A percentile compares a stretch with the other conserved stretches of the same genome.
These are phyloP conservation scores for Fusarium fujikuroi DNA, from an alignment of 2,329 filamentous ascomycete genomes.

Conservation along the genomic window DNA sequence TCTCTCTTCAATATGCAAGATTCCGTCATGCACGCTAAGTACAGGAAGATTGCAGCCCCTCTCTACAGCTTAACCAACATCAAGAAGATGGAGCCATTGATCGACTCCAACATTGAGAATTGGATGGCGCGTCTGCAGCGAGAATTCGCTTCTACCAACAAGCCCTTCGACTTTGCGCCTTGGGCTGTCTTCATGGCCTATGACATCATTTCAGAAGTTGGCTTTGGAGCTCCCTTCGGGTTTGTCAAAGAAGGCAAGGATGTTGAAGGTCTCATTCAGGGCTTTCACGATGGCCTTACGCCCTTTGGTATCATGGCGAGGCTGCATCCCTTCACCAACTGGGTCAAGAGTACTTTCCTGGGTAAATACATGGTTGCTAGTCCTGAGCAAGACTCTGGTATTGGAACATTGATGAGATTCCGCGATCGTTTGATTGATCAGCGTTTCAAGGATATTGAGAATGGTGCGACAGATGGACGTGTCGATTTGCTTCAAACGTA, in stretches of 20 bases:
- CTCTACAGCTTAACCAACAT: constrained; percentile 67
- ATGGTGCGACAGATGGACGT: constrained; percentile 54
- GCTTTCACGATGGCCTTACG: constrained; percentile 31
- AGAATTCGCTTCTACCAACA: constrained; percentile 56
- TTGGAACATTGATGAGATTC: constrained; percentile 67
- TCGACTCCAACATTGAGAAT: constrained; percentile 61
- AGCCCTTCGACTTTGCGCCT: constrained; percentile 63
- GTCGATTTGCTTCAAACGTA: constrained; percentile 64
- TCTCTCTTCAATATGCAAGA: constrained; percentile 68
- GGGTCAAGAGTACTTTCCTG: constrained; percentile 32
- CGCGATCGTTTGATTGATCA: constrained; percentile 63
- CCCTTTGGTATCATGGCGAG: constrained; percentile 56
- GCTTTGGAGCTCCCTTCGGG: constrained; percentile 52
- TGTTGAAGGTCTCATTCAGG: constrained; percentile 53
- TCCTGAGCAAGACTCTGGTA: constrained; percentile 63
- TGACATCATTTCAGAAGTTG: constrained; percentile 64
- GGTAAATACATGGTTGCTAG: constrained; percentile 37
- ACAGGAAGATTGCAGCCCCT: constrained; percentile 64
- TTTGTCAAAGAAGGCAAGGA: constrained; percentile 60
- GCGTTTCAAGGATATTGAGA: constrained; percentile 58
- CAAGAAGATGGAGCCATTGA: constrained; percentile 67
- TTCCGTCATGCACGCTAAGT: constrained; percentile 60
- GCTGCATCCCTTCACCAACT: constrained; percentile 41
- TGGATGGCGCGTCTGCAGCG: constrained; percentile 62
- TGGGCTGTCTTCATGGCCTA: constrained; percentile 46